A percentile compares a stretch with the other conserved stretches of the same genome.
These are phyloP conservation scores for Candida ulmi DNA, from an alignment of 805 yeast species.

Conservation along the genomic window DNA sequence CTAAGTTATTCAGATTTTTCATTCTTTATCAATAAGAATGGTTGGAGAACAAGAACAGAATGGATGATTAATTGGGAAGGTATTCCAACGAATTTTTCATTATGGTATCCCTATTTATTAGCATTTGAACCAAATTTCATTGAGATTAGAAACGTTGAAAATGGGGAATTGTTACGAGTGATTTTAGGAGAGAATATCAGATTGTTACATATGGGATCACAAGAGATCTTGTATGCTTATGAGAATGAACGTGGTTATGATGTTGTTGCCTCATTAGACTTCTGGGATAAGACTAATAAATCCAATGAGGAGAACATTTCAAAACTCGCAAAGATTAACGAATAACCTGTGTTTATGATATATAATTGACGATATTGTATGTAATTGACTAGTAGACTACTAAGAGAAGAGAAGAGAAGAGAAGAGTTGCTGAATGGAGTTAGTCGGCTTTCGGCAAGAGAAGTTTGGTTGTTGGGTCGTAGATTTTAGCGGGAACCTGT, in stretches of 20 bases:
- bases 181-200: slow-evolving; percentile 89
- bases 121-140: slow-evolving; percentile 89
- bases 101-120: slow-evolving; percentile 88
- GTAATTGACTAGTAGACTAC: too few species aligned
- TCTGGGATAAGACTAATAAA: slow-evolving; percentile 53
- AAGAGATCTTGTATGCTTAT: slow-evolving; percentile 88
- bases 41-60: slow-evolving; percentile 92
- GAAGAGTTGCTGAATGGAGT: too few species aligned
- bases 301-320: slow-evolving; percentile 8
- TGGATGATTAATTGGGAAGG: slow-evolving; percentile 98
- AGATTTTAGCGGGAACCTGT: too few species aligned
- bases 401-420: too few species aligned
- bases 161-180: slow-evolving; percentile 81
- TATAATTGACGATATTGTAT: too few species aligned
- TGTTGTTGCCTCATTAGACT: slow-evolving; percentile 87
- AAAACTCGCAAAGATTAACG: slow-evolving; percentile 18
- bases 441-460: too few species aligned
- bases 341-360: slow-evolving; percentile 13
- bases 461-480: too few species aligned
- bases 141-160: slow-evolving; percentile 87
- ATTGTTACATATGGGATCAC: slow-evolving; percentile 82
- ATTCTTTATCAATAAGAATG: slow-evolving; percentile 88
- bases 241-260: slow-evolving; percentile 89
- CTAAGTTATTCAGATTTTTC: slow-evolving; percentile 90
- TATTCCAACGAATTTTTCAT: slow-evolving; percentile 83